Percentiles rank a stretch among this genome's conserved stretches.
Evolutionary conservation across 192 early-diverging fungal genomes (phyloP).

Genomic region (Entomortierella parvispora): DNA sequence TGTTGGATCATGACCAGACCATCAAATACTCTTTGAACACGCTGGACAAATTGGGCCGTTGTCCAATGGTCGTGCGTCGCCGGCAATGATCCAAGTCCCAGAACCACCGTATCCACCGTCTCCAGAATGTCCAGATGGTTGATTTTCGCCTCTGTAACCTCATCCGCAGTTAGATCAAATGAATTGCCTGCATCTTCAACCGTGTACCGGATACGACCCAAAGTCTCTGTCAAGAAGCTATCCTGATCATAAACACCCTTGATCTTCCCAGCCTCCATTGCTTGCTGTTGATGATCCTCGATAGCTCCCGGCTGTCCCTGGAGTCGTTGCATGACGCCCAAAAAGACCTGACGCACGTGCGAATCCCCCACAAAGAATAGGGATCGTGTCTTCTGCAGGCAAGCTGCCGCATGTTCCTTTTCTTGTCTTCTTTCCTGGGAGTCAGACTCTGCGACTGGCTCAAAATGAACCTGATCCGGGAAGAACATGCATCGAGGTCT

Average conservation of each 20-base stretch:
- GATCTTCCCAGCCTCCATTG: constrained; percentile 1
- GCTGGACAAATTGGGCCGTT: constrained; percentile 15
- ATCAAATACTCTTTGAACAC: not conserved
- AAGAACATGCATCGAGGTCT: constrained; percentile 26
- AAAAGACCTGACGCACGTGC: constrained; percentile 16
- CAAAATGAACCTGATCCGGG: constrained; percentile 14
- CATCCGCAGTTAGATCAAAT: not conserved
- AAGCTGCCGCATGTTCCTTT: constrained; percentile 13
- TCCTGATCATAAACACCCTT: constrained; percentile 11
- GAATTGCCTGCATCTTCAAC: not conserved
- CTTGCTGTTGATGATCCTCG: not conserved
- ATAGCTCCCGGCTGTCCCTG: constrained; percentile 15
- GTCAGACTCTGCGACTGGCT: constrained; percentile 7
- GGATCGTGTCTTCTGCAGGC: constrained; percentile 9
- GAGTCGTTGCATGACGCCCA: constrained; percentile 24
- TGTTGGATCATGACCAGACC: constrained; percentile 8
- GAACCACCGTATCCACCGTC: constrained; percentile 16
- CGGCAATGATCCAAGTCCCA: constrained; percentile 17
- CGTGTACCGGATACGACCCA: constrained; percentile 8
- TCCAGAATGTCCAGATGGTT: not conserved
- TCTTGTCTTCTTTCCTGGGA: constrained; percentile 1
- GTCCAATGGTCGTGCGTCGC: constrained; percentile 7
- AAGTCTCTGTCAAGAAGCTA: constrained; percentile 4
- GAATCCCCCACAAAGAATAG: constrained; percentile 36
- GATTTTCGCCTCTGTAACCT: not conserved